Conservation (phyloP, 371 early-diverging fungal genomes). For the Mucor lusitanicus region DNA sequence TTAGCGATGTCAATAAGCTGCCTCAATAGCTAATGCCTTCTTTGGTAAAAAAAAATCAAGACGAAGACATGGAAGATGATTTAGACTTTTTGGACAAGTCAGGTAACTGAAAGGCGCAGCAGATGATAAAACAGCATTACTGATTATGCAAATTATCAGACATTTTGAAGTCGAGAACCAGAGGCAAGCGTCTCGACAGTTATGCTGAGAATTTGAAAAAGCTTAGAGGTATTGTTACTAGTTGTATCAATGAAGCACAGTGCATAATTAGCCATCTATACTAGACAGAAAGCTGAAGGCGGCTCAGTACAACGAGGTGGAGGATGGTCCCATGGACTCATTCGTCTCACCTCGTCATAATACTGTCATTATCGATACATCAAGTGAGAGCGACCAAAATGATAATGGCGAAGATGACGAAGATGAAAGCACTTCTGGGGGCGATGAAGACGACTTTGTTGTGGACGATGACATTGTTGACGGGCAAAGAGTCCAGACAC, state of each 20-base stretch:
- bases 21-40: neutral
- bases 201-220: slow-evolving; percentile 17
- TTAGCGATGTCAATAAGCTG: neutral
- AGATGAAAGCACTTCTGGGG: neutral
- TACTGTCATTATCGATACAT: neutral
- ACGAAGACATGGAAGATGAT: neutral
- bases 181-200: slow-evolving; percentile 14
- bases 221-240: slow-evolving; percentile 11
- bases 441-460: slow-evolving; percentile 16
- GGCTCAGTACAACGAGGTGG: neutral
- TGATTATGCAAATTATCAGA: slow-evolving; percentile 4
- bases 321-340: slow-evolving; percentile 20
- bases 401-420: no score
- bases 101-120: neutral
- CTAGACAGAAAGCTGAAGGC: slow-evolving; percentile 18
- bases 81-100: neutral
- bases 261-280: neutral
- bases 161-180: slow-evolving; percentile 20
- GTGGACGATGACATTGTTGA: slow-evolving; percentile 31
- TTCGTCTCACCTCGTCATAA: neutral
- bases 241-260: neutral
- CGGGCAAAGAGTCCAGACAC: slow-evolving; percentile 5
- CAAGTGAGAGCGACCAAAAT: neutral
- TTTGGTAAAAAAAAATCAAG: neutral
- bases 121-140: neutral